Conservation (phyloP, 352 stramenopile species). For the Phytopythium chamaehyphon region DNA sequence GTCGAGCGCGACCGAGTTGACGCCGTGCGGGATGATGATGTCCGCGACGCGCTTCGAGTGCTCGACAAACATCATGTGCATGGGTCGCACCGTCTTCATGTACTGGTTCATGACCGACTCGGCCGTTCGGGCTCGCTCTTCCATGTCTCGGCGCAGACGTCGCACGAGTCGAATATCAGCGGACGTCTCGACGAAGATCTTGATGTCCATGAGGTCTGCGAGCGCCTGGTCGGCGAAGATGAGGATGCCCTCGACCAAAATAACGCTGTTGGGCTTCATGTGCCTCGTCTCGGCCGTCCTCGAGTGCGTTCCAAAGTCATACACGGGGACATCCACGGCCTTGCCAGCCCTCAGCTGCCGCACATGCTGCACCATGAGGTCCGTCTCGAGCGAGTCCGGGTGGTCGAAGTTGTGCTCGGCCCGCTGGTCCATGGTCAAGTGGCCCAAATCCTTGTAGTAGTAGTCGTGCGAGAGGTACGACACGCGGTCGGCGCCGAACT, state of each 20-base stretch:
- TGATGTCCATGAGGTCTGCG: constrained; percentile 94
- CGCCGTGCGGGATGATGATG: constrained; percentile 93
- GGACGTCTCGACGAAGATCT: constrained; percentile 96
- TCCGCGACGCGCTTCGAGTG: constrained; percentile 94
- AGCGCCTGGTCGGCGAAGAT: constrained; percentile 93
- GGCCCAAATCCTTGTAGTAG: constrained; percentile 95
- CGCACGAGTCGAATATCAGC: constrained; percentile 94
- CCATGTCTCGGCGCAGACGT: constrained; percentile 91
- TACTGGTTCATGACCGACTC: constrained; percentile 97
- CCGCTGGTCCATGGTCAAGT: constrained; percentile 87
- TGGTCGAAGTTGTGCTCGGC: constrained; percentile 96
- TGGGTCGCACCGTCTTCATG: constrained; percentile 95
- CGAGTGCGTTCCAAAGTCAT: constrained; percentile 95
- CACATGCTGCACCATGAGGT: constrained; percentile 92
- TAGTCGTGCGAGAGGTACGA: constrained; percentile 95
- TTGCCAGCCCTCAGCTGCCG: constrained; percentile 81
- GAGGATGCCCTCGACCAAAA: constrained; percentile 96
- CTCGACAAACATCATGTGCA: constrained; percentile 98
- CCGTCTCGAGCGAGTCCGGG: constrained; percentile 94
- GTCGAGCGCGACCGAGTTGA: constrained; percentile 92
- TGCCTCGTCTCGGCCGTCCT: constrained; percentile 63
- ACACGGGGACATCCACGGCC: constrained; percentile 89
- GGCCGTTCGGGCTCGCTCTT: constrained; percentile 92
- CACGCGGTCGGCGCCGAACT: constrained; percentile 88
- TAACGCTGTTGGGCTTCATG: constrained; percentile 90